Percentiles rank a stretch among this genome's conserved stretches.
Evolutionary conservation across 2,329 filamentous ascomycete genomes (phyloP).

Genomic region (Exophiala lecanii-corni): DNA sequence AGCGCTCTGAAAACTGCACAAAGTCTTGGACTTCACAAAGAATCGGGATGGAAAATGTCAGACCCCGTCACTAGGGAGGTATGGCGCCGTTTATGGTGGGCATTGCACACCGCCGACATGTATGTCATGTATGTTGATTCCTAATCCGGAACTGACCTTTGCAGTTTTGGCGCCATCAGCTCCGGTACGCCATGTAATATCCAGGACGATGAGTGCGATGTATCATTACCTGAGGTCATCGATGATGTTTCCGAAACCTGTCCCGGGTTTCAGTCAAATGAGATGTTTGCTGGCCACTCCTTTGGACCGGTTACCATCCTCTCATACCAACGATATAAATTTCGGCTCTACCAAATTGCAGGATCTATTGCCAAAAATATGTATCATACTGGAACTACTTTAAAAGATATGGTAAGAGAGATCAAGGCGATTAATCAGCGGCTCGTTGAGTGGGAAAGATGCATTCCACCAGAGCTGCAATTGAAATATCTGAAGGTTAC

Average conservation of each 20-base stretch:
- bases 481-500: constrained; percentile 9
- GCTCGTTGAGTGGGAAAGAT: constrained; percentile 14
- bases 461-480: constrained; percentile 17
- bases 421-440: constrained; percentile 16
- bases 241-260: constrained; percentile 15
- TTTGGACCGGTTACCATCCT: constrained; percentile 18
- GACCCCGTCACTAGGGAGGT: constrained; percentile 13
- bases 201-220: constrained; percentile 14
- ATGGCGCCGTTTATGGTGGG: constrained; percentile 17
- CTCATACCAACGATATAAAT: constrained; percentile 23
- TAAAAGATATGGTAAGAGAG: constrained; percentile 10
- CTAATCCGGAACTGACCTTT: too few relatives aligned
- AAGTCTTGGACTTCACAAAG: constrained; percentile 14
- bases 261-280: constrained; percentile 13
- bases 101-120: constrained; percentile 17
- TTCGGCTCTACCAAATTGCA: constrained; percentile 17
- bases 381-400: constrained; percentile 9
- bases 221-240: constrained; percentile 13
- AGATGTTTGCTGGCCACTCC: constrained; percentile 9
- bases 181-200: constrained; percentile 18
- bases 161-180: constrained; percentile 15
- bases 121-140: constrained; percentile 3
- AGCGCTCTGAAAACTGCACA: constrained; percentile 11
- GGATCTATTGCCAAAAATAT: constrained; percentile 15
- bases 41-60: constrained; percentile 16